Base-by-base conservation (phyloP, 805 yeast genomes). In the Kregervanrija fluxuum region DNA sequence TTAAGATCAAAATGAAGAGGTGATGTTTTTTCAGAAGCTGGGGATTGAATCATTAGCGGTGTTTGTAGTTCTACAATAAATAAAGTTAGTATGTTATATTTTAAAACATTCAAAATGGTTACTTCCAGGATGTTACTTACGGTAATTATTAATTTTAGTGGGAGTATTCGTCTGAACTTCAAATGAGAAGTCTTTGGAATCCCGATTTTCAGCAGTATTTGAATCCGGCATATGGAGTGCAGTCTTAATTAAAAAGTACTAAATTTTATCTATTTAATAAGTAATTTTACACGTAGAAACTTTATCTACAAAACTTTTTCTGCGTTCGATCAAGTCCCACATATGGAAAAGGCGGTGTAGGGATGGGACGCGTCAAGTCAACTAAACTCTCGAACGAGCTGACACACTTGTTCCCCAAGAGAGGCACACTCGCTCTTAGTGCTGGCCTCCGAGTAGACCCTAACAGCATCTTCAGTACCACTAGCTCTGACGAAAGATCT, bases 401-500 rank as follows among this genome's bases (percentile, higher is more conserved):
- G 60, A 38, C 64, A 61, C 2, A 77, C 77, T 17, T 55, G 54
- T 3, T 56, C 48, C 2, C 75, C 68, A 36, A 84, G 64, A 33
- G 63, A 62, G 15, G 68, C 73, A 28, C 81, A 79, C 17, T 73
- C 73, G 10, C 61, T 65, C 35, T 54, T 55, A 0, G 78, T 73
- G 2, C 68, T 70, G 0, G 96, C 95, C 64, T 93, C 99, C 1
- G 96, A 93, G 54, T 93, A 93, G 6, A 93, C 87, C 54, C 99
- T 77, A 1, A 93, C 97, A 0, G 96, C 98, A 62, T 93, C 95
- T 62, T 93, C 99, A 1, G 99, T 93, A 11, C 99, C 99, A 48
- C 95, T 84, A 9, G 99, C 98, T 54, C 99, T 78, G 3, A 91
- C 98, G 64, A 93, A 93, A 2, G 95, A 82, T 57, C 99, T 76